Evolutionary conservation across 1,284 basidiomycete genomes (phyloP).

Genomic region (Bondarzewia mesenterica): DNA sequence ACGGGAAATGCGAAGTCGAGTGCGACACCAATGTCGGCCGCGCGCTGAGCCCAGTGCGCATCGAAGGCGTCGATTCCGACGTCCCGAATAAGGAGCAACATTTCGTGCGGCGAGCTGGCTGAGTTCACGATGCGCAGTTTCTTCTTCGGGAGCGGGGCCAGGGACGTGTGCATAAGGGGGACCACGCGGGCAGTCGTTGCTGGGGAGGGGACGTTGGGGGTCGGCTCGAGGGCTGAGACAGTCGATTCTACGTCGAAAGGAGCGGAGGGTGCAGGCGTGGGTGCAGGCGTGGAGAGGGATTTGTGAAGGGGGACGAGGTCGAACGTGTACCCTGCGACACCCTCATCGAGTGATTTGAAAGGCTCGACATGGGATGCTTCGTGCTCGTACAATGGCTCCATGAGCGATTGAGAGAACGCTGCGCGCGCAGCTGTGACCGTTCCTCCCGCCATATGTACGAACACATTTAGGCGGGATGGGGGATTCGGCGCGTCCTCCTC

Average conservation of each 20-base stretch:
- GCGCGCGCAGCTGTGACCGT: conserved; percentile 44
- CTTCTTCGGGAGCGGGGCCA: conserved; percentile 36
- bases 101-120: conserved; percentile 59
- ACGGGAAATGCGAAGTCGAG: conserved; percentile 72
- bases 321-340: conserved; percentile 57
- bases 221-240: conserved; percentile 1
- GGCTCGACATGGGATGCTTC: conserved; percentile 48
- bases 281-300: conserved; percentile 10
- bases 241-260: neutral
- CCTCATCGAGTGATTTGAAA: conserved; percentile 52
- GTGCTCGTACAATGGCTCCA: conserved; percentile 45
- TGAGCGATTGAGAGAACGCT: conserved; percentile 53
- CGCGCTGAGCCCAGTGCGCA: conserved; percentile 56
- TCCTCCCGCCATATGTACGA: conserved; percentile 65
- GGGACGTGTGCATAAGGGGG: conserved; percentile 48
- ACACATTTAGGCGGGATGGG: conserved; percentile 31
- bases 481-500: neutral
- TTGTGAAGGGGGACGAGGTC: conserved; percentile 53
- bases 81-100: conserved; percentile 52
- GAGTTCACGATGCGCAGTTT: conserved; percentile 62
- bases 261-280: conserved; percentile 2
- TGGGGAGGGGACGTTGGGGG: conserved; percentile 7
- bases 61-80: conserved; percentile 74
- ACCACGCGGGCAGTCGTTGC: conserved; percentile 16
- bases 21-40: conserved; percentile 60